These are phyloP conservation scores for Adansonia madagascariensis DNA, from an alignment of 441 rosid species.

Conservation along the genomic window DNA sequence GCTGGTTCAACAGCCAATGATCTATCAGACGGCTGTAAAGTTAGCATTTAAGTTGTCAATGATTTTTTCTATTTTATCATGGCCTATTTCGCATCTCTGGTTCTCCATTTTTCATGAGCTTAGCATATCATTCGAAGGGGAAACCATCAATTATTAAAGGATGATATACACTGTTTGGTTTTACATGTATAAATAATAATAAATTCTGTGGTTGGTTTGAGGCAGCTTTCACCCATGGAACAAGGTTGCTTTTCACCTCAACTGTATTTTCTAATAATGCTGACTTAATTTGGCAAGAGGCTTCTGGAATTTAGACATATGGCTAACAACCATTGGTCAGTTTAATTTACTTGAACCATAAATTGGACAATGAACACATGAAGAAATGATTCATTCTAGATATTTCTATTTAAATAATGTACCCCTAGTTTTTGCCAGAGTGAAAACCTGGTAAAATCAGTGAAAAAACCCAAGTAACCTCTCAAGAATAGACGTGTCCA, in stretches of 20 bases:
- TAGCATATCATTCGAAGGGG: constrained; percentile 27
- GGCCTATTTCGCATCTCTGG: background rate
- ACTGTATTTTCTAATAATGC: constrained; percentile 21
- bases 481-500: background rate
- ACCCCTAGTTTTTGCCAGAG: background rate
- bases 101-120: constrained; percentile 19
- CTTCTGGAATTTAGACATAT: background rate
- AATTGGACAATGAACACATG: background rate
- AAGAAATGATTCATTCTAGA: background rate
- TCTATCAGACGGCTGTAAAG: background rate
- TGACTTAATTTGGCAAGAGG: constrained; percentile 27
- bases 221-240: constrained; percentile 29
- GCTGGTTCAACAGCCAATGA: background rate
- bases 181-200: background rate
- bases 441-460: background rate
- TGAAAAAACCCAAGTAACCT: background rate
- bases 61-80: background rate
- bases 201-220: constrained; percentile 36
- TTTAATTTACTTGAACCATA: background rate
- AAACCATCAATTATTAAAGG: constrained; percentile 30
- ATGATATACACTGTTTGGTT: background rate
- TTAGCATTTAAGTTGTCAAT: no score
- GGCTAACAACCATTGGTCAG: background rate
- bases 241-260: constrained; percentile 21
- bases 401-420: background rate